A percentile compares a stretch with the other conserved stretches of the same genome.
phyloP scores from a whole-genome alignment of 2,329 filamentous ascomycete genomes.

The Lecanicillium sp. region DNA sequence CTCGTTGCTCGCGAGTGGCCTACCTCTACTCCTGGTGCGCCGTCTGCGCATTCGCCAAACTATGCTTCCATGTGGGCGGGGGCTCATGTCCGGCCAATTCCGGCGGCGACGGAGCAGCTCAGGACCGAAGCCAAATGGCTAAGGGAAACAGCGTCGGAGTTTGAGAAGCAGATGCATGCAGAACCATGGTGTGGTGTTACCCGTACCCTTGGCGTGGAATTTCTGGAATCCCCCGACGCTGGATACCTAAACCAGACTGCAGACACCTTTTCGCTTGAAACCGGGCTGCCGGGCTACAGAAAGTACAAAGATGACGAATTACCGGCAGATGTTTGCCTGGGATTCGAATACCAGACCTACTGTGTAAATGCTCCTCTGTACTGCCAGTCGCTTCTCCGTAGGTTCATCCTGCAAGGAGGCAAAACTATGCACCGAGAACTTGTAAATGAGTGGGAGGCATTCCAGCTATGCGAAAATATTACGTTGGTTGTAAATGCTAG shows the following conservation, averaged over 20 bases:
- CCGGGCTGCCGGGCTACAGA: conserved; percentile 19
- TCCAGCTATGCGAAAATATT: conserved; percentile 14
- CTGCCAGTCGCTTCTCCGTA: conserved; percentile 29
- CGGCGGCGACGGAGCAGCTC: conserved; percentile 24
- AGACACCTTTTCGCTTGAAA: conserved; percentile 17
- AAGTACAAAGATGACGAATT: conserved; percentile 25
- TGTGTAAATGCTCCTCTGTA: conserved; percentile 48
- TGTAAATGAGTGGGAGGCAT: conserved; percentile 23
- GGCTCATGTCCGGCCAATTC: conserved; percentile 46
- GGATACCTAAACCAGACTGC: conserved; percentile 27
- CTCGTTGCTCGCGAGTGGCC: conserved; percentile 27
- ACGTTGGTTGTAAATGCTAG: conserved; percentile 24
- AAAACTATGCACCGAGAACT: conserved; percentile 18
- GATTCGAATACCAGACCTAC: conserved; percentile 44
- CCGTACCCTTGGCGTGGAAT: conserved; percentile 40
- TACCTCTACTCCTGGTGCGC: conserved; percentile 21
- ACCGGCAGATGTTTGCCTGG: conserved; percentile 33
- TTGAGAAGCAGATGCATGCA: conserved; percentile 13
- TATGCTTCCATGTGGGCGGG: conserved; percentile 51
- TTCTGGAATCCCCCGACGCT: conserved; percentile 35
- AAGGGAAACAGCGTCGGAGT: conserved; percentile 17
- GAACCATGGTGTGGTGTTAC: conserved; percentile 35
- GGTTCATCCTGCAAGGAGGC: conserved; percentile 22
- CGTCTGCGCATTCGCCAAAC: conserved; percentile 24
- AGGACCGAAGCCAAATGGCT: conserved; percentile 23